Conservation (phyloP, 2,329 filamentous ascomycete genomes). For the Sphaceloma murrayae region DNA sequence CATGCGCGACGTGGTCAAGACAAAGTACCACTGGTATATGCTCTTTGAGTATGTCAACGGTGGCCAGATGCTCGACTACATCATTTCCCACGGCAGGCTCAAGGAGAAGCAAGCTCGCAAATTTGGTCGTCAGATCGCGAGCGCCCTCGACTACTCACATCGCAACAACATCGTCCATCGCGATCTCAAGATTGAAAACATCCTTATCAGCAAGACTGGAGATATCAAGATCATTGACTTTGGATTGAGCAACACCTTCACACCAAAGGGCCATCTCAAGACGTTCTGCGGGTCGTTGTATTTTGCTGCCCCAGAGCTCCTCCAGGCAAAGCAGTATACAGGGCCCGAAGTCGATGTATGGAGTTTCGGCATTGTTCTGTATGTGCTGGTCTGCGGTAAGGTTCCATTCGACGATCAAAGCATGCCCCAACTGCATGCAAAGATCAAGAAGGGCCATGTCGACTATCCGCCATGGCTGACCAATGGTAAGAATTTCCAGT, state of each 20-base stretch:
- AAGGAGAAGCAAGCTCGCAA: constrained; percentile 98
- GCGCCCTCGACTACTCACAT: constrained; percentile 93
- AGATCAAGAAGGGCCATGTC: constrained; percentile 94
- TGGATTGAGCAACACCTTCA: constrained; percentile 90
- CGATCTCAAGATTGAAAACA: constrained; percentile 98
- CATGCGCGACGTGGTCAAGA: constrained; percentile 88
- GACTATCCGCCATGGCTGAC: constrained; percentile 94
- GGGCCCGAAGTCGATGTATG: constrained; percentile 95
- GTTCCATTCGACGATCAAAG: constrained; percentile 98
- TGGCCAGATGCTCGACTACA: constrained; percentile 98
- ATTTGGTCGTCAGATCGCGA: constrained; percentile 94
- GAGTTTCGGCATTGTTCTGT: constrained; percentile 98
- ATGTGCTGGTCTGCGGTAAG: constrained; percentile 93
- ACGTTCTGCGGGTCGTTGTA: constrained; percentile 97
- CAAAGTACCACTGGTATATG: constrained; percentile 99
- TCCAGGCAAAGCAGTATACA: constrained; percentile 89
- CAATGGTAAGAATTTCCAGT: constrained; percentile 63
- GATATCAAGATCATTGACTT: constrained; percentile 99
- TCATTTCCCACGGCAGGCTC: constrained; percentile 92
- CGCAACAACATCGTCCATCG: constrained; percentile 96
- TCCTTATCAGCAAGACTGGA: constrained; percentile 95
- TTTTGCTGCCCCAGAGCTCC: constrained; percentile 88
- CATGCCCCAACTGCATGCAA: constrained; percentile 95
- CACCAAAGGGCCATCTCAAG: constrained; percentile 74
- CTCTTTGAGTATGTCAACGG: constrained; percentile 98